These are phyloP conservation scores for Dacryopinax primogenitus DNA, from an alignment of 768 basidiomycete genomes.

Conservation along the genomic window DNA sequence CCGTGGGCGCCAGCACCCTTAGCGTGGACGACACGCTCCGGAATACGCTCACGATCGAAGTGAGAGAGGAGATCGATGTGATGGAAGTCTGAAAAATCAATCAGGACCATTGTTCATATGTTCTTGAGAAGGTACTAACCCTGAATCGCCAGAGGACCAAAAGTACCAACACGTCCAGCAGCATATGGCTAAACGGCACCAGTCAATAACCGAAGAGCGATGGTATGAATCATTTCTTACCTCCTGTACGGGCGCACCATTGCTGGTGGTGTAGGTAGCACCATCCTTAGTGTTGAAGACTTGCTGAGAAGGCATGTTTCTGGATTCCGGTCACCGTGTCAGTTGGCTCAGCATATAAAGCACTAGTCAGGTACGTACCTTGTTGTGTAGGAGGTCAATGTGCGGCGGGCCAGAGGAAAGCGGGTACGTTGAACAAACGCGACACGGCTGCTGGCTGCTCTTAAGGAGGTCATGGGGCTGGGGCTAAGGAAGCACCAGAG, in stretches of 20 bases:
- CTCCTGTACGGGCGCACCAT: slow-evolving; percentile 46
- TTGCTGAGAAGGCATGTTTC: slow-evolving; percentile 50
- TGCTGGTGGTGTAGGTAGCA: slow-evolving; percentile 72
- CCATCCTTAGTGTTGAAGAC: slow-evolving; percentile 42
- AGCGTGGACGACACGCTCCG: slow-evolving; percentile 59
- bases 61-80: slow-evolving; percentile 82
- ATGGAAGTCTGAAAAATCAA: slow-evolving; percentile 53
- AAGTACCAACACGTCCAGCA: slow-evolving; percentile 56
- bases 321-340: not conserved
- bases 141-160: slow-evolving; percentile 81
- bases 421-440: not conserved
- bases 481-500: not conserved
- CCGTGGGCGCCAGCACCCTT: slow-evolving; percentile 57
- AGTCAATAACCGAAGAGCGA: not conserved
- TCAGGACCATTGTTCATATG: not conserved
- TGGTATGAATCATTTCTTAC: not conserved
- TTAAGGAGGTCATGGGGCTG: slow-evolving; percentile 7
- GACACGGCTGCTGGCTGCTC: not conserved
- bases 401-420: not conserved
- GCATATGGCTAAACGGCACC: slow-evolving; percentile 57
- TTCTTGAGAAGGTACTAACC: slow-evolving; percentile 34
- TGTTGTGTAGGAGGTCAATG: not conserved
- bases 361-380: not conserved
- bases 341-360: not conserved
- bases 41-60: slow-evolving; percentile 31